Conservation (phyloP, 1,284 basidiomycete genomes). For the Sporisorium graminicola region DNA sequence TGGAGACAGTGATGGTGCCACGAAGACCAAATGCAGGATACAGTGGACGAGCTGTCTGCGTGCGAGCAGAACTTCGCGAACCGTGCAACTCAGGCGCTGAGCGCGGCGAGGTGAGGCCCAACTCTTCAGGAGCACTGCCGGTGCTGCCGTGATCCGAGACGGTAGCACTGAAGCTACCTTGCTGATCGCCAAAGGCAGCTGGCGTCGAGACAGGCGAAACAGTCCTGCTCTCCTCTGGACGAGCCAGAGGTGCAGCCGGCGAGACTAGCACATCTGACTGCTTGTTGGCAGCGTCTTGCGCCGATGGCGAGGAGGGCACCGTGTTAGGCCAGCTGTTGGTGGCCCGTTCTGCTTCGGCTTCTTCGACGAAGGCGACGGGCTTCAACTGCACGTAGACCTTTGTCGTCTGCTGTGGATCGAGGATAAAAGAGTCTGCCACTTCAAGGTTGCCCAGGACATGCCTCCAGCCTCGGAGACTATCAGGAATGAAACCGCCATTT, state of each 20-base stretch:
- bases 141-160: slow-evolving; percentile 36
- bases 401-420: slow-evolving; percentile 51
- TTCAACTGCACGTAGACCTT: slow-evolving; percentile 60
- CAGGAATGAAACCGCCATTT: slow-evolving; percentile 58
- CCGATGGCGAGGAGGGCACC: slow-evolving; percentile 23
- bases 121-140: slow-evolving; percentile 26
- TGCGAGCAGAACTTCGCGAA: slow-evolving; percentile 11
- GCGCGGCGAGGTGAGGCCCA: slow-evolving; percentile 41
- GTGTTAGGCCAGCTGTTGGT: slow-evolving; percentile 26
- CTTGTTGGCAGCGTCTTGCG: slow-evolving; percentile 17
- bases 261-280: slow-evolving; percentile 11
- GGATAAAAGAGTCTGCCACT: slow-evolving; percentile 52
- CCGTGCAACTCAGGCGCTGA: slow-evolving; percentile 45
- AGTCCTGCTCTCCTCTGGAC: slow-evolving; percentile 9
- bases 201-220: slow-evolving; percentile 44
- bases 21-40: slow-evolving; percentile 47
- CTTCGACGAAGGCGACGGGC: slow-evolving; percentile 51
- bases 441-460: slow-evolving; percentile 65
- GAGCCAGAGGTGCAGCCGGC: slow-evolving; percentile 6
- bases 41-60: slow-evolving; percentile 23
- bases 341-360: slow-evolving; percentile 29
- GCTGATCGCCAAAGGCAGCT: slow-evolving; percentile 40
- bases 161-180: slow-evolving; percentile 29
- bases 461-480: slow-evolving; percentile 61
- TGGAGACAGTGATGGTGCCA: slow-evolving; percentile 42